Base-by-base conservation (phyloP, 257 asterid species). In the Leonotis leonurus region DNA sequence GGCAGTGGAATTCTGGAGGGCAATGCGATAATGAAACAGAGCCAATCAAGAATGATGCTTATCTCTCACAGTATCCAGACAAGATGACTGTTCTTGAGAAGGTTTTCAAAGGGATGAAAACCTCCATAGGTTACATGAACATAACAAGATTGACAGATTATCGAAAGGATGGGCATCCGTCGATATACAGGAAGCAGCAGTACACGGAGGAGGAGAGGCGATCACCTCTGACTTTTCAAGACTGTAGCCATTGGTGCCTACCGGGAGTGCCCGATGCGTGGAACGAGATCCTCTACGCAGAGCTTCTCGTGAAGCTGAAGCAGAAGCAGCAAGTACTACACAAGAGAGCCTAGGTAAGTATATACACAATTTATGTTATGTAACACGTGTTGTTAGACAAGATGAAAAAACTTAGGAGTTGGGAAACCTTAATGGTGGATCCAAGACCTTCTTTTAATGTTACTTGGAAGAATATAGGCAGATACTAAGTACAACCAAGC, bases 201-300 rank as follows among this genome's bases (percentile, higher is more conserved):
- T 45, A 64, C 8, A 57, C 85, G 3, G 68, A 70, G 1, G 74
- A 60, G 20, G 86, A 84, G 66, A 66, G 59, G 49, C 60, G 43
- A 62, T 36, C 81, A 22, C 83, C 77, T 3, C 37, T 80, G 43
- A 69, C 51, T 11, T 53, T 67, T 24, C 95, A 87, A 39, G 93
- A 87, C 55, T 87, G 95, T 62, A 82, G 93, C 69, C 95, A 87
- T 69, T 87, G 95, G 95, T 87, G 95, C 56, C 86, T 87, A 3
- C 95, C 95, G 0, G 95, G 95, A 0, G 93, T 84, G 13, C 95
- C 93, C 6, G 95, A 87, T 69, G 52, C 78, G 0, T 87, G 95
- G 95, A 87, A 87, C 40, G 90, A 87, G 56, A 72, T 87, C 59
- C 78, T 87, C 0, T 87, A 80, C 17, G 81, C 93, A 0, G 73